Percentiles rank a stretch among this genome's conserved stretches.
phyloP scores from a whole-genome alignment of 2,329 filamentous ascomycete genomes.

The Aspergillus bombycis region DNA sequence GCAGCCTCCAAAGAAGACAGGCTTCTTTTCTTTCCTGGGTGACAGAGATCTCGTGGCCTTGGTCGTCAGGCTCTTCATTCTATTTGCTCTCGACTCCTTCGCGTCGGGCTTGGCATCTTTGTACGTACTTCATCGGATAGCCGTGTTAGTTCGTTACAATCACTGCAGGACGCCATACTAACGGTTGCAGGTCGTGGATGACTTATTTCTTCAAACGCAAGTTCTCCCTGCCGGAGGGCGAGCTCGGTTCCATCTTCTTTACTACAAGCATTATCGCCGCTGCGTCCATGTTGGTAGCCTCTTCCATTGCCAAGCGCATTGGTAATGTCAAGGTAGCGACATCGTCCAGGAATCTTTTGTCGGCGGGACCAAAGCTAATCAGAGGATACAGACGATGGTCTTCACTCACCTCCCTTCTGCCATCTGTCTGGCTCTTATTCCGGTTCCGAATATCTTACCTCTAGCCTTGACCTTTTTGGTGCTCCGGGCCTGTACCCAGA shows the following conservation, averaged over 20 bases:
- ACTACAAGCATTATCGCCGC: slow-evolving; percentile 48
- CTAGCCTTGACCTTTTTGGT: slow-evolving; percentile 64
- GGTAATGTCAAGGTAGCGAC: slow-evolving; percentile 51
- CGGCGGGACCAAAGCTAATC: neutral
- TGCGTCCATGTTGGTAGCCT: slow-evolving; percentile 54
- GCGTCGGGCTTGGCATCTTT: slow-evolving; percentile 70
- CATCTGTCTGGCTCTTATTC: slow-evolving; percentile 66
- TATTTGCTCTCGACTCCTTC: slow-evolving; percentile 71
- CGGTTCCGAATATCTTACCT: slow-evolving; percentile 56
- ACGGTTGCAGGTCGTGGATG: slow-evolving; percentile 48
- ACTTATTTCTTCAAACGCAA: slow-evolving; percentile 62
- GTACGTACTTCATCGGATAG: slow-evolving; percentile 42
- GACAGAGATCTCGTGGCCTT: slow-evolving; percentile 48
- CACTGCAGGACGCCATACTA: slow-evolving; percentile 9
- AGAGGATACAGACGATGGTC: slow-evolving; percentile 66
- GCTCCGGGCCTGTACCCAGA: slow-evolving; percentile 63
- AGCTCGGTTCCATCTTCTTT: slow-evolving; percentile 59
- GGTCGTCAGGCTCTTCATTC: slow-evolving; percentile 60
- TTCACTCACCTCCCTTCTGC: slow-evolving; percentile 73
- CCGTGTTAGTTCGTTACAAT: slow-evolving; percentile 28
- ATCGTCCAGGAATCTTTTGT: neutral
- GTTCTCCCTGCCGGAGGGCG: slow-evolving; percentile 56
- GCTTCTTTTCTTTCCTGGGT: slow-evolving; percentile 58
- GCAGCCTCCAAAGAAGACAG: slow-evolving; percentile 30
- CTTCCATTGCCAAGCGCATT: slow-evolving; percentile 67